phyloP scores from a whole-genome alignment of 768 basidiomycete species.

The Agaricus blazei region DNA sequence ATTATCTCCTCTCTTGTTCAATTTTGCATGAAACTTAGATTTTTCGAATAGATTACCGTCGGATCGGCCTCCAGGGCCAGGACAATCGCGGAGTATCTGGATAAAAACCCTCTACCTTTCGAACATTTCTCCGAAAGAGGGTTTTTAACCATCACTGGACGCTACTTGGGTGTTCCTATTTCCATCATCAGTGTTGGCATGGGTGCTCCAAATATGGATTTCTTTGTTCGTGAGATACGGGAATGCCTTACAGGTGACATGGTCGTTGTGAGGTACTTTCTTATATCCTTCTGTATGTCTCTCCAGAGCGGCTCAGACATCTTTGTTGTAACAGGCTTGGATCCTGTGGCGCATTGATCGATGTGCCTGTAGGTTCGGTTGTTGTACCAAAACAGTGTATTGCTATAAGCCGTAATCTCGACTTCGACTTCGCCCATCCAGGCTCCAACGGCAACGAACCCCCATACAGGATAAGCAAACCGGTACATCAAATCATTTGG shows the following conservation, averaged over 20 bases:
- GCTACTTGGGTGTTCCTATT: conserved; percentile 56
- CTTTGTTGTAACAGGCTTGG: conserved; percentile 42
- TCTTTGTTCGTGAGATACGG: conserved; percentile 76
- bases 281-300: background rate
- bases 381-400: conserved; percentile 66
- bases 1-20: conserved; percentile 15
- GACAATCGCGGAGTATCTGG: conserved; percentile 53
- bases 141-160: conserved; percentile 68
- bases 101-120: conserved; percentile 55
- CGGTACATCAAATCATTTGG: conserved; percentile 33
- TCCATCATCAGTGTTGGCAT: conserved; percentile 80
- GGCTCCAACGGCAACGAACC: conserved; percentile 29
- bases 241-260: conserved; percentile 67
- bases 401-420: conserved; percentile 68
- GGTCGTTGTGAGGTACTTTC: conserved; percentile 40
- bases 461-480: conserved; percentile 67
- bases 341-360: conserved; percentile 69
- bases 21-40: background rate
- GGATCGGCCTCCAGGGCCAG: conserved; percentile 67
- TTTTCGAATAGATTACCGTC: conserved; percentile 55
- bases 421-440: conserved; percentile 62
- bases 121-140: conserved; percentile 67
- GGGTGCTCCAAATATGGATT: conserved; percentile 81
- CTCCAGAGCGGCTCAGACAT: background rate
- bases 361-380: conserved; percentile 72